Base-by-base conservation (phyloP, 2,329 filamentous ascomycete genomes). In the Neophaeococcomyces mojaviensis region DNA sequence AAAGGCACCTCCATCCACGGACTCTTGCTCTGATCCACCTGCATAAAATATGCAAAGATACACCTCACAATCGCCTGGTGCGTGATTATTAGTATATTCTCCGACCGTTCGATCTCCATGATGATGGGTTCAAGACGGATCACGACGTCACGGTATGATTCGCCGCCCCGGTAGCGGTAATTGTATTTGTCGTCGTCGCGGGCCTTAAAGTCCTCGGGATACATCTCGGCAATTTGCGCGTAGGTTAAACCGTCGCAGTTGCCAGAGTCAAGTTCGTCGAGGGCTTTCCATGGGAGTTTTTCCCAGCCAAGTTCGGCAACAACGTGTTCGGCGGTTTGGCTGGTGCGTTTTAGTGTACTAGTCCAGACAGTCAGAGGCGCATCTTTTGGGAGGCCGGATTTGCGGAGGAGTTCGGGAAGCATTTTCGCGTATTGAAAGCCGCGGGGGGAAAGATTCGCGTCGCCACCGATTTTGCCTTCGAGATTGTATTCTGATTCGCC, bases 101-200 rank as follows among this genome's bases (percentile, higher is more conserved):
- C 92, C 57, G 84, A 88, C 52, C 92, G 81, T 67, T 98, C 92
- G 43, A 98, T 75, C 65, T 98, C 92, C 92, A 98, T 98, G 69
- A 98, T 98, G 68, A 98, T 98, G 51, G 92, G 92, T 63, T 98
- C 92, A 0, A 98, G 81, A 1, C 92, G 88, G 59, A 96, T 97
- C 33, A 98, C 92, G 1, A 98, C 90, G 61, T 98, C 92, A 46
- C 90, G 86, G 66, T 98, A 86, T 50, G 86, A 94, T 69, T 98
- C 92, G 44, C 92, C 92, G 52, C 92, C 92, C 4, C 92, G 84
- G 68, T 98, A 98, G 47, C 92, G 88, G 70, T 98, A 98, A 71
- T 98, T 97, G 78, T 97, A 97, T 68, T 98, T 98, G 74, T 98
- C 92, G 56, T 95, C 88, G 65, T 98, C 92, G 52, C 92, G 87